Percentiles rank a stretch among this genome's conserved stretches.
Evolutionary conservation across 352 stramenopile species (phyloP).

Genomic region (Phytophthora pisi): DNA sequence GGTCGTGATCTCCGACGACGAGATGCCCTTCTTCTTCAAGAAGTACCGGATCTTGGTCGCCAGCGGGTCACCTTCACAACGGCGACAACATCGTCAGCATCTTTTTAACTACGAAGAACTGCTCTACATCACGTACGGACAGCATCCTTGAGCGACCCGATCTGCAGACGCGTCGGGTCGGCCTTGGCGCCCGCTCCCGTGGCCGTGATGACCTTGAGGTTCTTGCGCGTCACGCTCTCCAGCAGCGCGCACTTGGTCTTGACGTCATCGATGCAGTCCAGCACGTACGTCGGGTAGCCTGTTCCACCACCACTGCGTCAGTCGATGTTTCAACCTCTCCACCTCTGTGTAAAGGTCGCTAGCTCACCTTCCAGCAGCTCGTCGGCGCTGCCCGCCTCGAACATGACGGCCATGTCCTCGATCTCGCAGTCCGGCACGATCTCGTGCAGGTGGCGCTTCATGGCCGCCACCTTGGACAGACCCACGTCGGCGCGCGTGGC

Average conservation of each 20-base stretch:
- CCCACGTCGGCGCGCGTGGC: slow-evolving; percentile 97
- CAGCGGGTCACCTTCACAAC: slow-evolving; percentile 89
- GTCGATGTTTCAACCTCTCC: background rate
- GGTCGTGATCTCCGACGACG: slow-evolving; percentile 74
- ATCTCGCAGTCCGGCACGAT: slow-evolving; percentile 86
- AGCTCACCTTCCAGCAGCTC: slow-evolving; percentile 72
- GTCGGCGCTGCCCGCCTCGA: slow-evolving; percentile 75
- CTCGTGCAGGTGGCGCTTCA: slow-evolving; percentile 82
- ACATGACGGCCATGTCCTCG: slow-evolving; percentile 93
- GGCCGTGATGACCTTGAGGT: slow-evolving; percentile 84
- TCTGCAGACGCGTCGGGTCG: slow-evolving; percentile 97
- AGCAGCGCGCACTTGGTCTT: slow-evolving; percentile 97
- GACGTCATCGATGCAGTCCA: slow-evolving; percentile 99
- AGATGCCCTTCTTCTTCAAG: slow-evolving; percentile 86
- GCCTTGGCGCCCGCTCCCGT: slow-evolving; percentile 95
- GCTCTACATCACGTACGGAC: slow-evolving; percentile 49
- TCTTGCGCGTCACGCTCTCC: slow-evolving; percentile 84
- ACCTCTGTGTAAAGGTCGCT: background rate
- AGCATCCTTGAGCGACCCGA: slow-evolving; percentile 95
- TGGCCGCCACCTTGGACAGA: slow-evolving; percentile 90
- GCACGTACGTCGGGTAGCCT: slow-evolving; percentile 91
- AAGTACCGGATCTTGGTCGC: slow-evolving; percentile 96
- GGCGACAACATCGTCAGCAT: slow-evolving; percentile 10
- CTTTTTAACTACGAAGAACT: background rate
- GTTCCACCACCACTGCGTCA: background rate